Percentiles rank a stretch among this genome's conserved stretches.
Conservation (phyloP, 129 eudicot genomes). For the Tanacetum coccineum region DNA sequence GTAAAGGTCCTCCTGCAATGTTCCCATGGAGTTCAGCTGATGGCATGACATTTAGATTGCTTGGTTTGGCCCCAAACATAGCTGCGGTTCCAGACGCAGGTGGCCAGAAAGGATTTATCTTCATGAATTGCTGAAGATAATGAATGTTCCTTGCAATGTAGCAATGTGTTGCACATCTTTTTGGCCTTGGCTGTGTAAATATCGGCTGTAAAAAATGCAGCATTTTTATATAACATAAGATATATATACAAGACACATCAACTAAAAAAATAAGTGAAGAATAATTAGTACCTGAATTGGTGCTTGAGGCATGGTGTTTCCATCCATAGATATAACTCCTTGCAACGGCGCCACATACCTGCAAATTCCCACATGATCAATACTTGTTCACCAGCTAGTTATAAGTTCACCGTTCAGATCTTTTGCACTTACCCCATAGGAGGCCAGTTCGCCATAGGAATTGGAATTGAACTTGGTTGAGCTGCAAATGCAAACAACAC, state of each 20-base stretch:
- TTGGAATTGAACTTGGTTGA: constrained; percentile 67
- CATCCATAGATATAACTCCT: constrained; percentile 90
- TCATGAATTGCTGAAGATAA: constrained; percentile 72
- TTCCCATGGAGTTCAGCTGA: constrained; percentile 52
- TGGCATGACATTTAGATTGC: constrained; percentile 63
- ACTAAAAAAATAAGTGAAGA: neutral
- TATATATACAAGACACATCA: neutral
- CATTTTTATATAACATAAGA: neutral
- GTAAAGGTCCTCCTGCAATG: constrained; percentile 21
- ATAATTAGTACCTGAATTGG: constrained; percentile 57
- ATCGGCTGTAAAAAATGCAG: constrained; percentile 46
- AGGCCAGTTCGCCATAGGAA: constrained; percentile 89
- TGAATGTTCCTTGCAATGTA: constrained; percentile 79
- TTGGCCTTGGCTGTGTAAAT: constrained; percentile 88
- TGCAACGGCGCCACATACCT: constrained; percentile 92
- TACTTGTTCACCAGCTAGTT: neutral
- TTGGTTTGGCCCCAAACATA: constrained; percentile 62
- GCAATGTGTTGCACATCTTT: constrained; percentile 94
- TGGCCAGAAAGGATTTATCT: constrained; percentile 86
- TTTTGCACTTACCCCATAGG: constrained; percentile 74
- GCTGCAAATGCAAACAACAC: constrained; percentile 34
- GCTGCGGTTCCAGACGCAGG: constrained; percentile 64
- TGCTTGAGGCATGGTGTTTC: constrained; percentile 56
- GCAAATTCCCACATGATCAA: constrained; percentile 29
- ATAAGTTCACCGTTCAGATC: neutral